Evolutionary conservation across 2,329 filamentous ascomycete species (phyloP), one percentile per base, ranked within the genome.

Genomic region (Cladosporium phlei): DNA sequence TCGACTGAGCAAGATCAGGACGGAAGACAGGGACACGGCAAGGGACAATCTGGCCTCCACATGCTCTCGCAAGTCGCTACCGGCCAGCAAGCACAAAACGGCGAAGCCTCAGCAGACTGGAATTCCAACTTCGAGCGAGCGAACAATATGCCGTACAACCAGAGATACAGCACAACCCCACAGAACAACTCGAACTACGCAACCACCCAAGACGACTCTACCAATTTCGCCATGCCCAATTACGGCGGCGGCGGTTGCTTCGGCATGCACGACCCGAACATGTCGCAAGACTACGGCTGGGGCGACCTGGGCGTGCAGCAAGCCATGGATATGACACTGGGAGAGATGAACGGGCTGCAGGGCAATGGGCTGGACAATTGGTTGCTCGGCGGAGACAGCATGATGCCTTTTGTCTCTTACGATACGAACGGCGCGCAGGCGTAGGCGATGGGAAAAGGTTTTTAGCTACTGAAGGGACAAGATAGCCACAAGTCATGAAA

Each of bases 281-380:
- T 53, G 32, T 49, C 42, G 17, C 34, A 47, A 47, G 55, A 58
- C 21, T 61, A 51, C 48, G 57, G 56, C 7, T 64, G 61, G 62
- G 62, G 61, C n/a, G 56, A 52, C 7, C 12, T 44, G 11, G 60
- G 60, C 12, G 63, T 65, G 21, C 59, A 65, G 49, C 61, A 65
- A 35, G 61, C 60, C 8, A 65, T 65, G 62, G 61, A 64, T 38
- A 58, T 65, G 16, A 59, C 61, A 29, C 37, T 65, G 24, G 58
- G 55, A 5, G 59, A 55, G n/a, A 60, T 62, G 53, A 58, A 59
- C 30, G 59, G 58, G 0, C 45, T 63, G 32, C 54, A 55, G 32
- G 59, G 59, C 32, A 56, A 55, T 19, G 60, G 58, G 21, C 52
- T 65, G 43, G 61, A 64, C 46, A 52, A 57, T 12, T 49, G 63